Base-by-base conservation (phyloP, 2,329 filamentous ascomycete species). In the Aspergillus udagawae region DNA sequence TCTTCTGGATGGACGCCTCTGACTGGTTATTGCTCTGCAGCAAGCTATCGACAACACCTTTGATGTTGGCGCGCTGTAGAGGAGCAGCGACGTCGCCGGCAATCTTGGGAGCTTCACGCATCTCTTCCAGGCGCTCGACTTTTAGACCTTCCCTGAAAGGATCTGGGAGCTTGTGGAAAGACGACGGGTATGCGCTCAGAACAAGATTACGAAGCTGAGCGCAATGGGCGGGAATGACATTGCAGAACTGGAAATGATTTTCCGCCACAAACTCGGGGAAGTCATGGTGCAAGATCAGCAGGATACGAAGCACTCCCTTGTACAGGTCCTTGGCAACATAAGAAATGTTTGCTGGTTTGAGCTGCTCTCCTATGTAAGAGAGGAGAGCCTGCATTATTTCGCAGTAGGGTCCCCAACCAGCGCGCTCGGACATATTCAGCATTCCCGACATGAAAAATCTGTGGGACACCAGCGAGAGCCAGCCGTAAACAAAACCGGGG, bases 191-290 rank as follows among this genome's bases (percentile, higher is more conserved):
- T 7, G 92, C 91, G 60, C 89, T 89, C 60, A 97, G 82, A 53
- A 99, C 86, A 54, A 96, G 81, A 69, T 97, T 97, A 63, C 92
- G 86, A 53, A 97, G 81, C 73, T 97, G 94, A 17, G 88, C 87
- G 74, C 91, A 94, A 68, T 94, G 89, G 52, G 86, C 84, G 1
- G 92, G 90, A 57, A 97, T 88, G 67, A 85, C 86, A 65, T 89
- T 87, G 76, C 88, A 92, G 53, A 99, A 84, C 64, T 86, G 85
- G 64, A 90, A 86, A 70, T 96, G 90, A 72, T 96, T 91, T 65
- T 92, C 90, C 5, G 90, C 89, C 45, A 99, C 78, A 73, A 96
- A 99, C 56, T 97, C 92, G 0, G 93, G 90, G 74, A 91, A 97
- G 73, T 99, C 94, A 70, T 97, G 94, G 65, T 96, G 90, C 53